Base-by-base conservation (phyloP, 768 basidiomycete species). In the Floccularia luteovirens region DNA sequence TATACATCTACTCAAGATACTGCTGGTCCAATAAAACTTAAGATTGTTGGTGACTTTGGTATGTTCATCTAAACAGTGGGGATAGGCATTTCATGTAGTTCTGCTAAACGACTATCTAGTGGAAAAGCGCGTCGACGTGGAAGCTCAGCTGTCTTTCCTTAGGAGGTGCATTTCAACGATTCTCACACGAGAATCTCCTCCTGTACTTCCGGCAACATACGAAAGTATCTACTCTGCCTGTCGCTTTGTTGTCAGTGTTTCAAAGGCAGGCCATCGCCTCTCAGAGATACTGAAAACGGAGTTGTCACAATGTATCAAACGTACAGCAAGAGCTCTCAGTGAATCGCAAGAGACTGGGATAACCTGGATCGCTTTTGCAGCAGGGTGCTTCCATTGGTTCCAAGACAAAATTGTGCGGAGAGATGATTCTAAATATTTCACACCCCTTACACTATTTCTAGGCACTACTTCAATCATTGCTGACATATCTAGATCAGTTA, bases 401-500 rank as follows among this genome's bases (percentile, higher is more conserved):
- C 75, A 82, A 47, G 56, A 57, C 24, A 70, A 75, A 53, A 67
- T 87, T 47, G 83, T 85, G 55, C 58, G 77, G 11, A 8, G 3
- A 11, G 8, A 17, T 30, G 17, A 23, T 24, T 6, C 22, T 24
- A 37, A 11, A 10, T 37, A 11, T 11, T 11, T 13, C 10, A 31
- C 21, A 23, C 14, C 23, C 8, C 10, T 28, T 24, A 10, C 20
- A 13, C 3, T 11, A 2, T 37, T 24, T 19, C 17, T 46, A 86
- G 83, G 56, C 61, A 3, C 58, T 87, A 14, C 52, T 89, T 2
- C 60, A 72, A 45, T 80, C 80, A 0, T 58, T 89, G 19, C 58
- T 89, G 38, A 74, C 84, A 2, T 83, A 81, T 54, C 58, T 90
- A 37, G 86, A 91, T 52, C 75, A 82, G 51, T 67, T 69, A 0